Evolutionary conservation across 495 filamentous ascomycete species (phyloP), one percentile per base, ranked within the genome.

Genomic region (Tuber brumale): DNA sequence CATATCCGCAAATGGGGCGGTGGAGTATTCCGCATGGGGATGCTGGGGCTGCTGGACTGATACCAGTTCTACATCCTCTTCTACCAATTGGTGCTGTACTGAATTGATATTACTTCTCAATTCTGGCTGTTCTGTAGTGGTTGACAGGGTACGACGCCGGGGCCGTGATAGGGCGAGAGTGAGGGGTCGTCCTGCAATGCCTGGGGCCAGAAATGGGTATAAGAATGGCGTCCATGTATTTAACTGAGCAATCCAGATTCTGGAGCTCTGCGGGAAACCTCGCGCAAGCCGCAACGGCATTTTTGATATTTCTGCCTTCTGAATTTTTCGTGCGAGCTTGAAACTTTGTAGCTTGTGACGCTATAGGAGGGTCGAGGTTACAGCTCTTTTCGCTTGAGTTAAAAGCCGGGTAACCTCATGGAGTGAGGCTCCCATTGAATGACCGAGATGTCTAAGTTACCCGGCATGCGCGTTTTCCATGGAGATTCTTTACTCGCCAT

Each of bases 1-100:
- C 82, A 92, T 91, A 84, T 99, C 95, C 77, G 92, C 89, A 81
- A 99, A 99, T 44, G 91, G 90, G 7, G 92, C 90, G 42, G 89
- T 87, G 51, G 90, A 88, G 84, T 95, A 98, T 81, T 96, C 92
- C 43, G 81, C 76, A 51, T 82, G 74, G 12, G 81, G 81, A 44
- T 82, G 81, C 19, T 77, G 51, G 31, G 75, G 70, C 19, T 82
- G 72, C 79, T 91, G 91, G 3, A 94, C 92, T 3, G 89, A 77
- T 3, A 94, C 92, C 19, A 78, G 39, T 76, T 80, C 71, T 18
- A 66, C 72, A 37, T 44, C 77, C 14, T 74, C 74, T 43, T 61
- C 70, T 73, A 45, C 45, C 44, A 35, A 66, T 66, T 16, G 57
- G 19, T 18, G 27, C 31, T 66, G 57, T 66, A 8, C 57, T 31